A percentile compares a stretch with the other conserved stretches of the same genome.
phyloP scores from a whole-genome alignment of 2,329 filamentous ascomycete genomes.

The Chaetomium strumarium region DNA sequence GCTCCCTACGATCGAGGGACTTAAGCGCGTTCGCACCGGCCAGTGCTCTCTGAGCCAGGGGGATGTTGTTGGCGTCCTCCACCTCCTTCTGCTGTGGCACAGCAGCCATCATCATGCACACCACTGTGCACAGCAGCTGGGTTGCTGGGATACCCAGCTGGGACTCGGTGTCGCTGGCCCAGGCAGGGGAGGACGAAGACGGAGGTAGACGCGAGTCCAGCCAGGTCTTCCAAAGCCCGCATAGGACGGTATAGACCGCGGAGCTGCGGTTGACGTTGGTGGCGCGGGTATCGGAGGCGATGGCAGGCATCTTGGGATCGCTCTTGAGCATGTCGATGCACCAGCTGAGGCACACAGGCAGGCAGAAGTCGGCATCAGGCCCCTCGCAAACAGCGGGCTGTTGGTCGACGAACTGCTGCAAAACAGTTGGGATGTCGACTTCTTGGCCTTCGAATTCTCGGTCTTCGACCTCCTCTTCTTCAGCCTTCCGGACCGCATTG shows the following conservation, averaged over 20 bases:
- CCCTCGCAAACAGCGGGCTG: slow-evolving; percentile 3
- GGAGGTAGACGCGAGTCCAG: background rate
- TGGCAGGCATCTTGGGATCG: background rate
- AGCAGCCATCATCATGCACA: slow-evolving; percentile 17
- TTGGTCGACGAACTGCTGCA: slow-evolving; percentile 13
- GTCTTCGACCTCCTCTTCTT: too few species aligned
- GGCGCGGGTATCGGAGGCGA: background rate
- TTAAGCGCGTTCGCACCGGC: background rate
- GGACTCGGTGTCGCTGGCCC: slow-evolving; percentile 4
- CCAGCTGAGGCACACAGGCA: slow-evolving; percentile 8
- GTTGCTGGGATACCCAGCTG: slow-evolving; percentile 18
- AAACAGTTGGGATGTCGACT: background rate
- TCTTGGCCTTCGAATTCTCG: too few species aligned
- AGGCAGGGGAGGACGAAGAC: background rate
- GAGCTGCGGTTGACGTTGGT: background rate
- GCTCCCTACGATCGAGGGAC: background rate
- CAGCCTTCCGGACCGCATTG: slow-evolving; percentile 2
- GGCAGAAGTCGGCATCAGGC: background rate
- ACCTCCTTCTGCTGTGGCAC: background rate
- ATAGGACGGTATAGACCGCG: slow-evolving; percentile 10
- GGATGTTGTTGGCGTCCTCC: background rate
- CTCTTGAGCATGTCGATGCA: slow-evolving; percentile 4
- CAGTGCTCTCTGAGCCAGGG: background rate
- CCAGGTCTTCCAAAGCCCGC: slow-evolving; percentile 13
- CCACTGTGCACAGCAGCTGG: slow-evolving; percentile 15